Conservation (phyloP, 2,329 filamentous ascomycete genomes). For the Pyrenophora teres region DNA sequence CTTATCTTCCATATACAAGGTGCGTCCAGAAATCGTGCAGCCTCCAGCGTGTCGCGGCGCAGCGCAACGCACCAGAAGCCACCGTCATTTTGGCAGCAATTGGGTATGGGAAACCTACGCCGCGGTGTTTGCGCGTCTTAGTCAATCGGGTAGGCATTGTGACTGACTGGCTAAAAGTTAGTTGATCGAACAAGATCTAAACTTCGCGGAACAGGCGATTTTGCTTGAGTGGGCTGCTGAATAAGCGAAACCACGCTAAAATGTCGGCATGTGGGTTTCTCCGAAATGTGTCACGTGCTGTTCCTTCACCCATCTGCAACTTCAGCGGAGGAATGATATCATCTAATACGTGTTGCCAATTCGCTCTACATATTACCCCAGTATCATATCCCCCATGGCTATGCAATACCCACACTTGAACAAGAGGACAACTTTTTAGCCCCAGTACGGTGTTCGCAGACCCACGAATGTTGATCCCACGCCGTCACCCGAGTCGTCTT, state of each 20-base stretch:
- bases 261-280: slow-evolving; percentile 5
- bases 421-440: slow-evolving; percentile 21
- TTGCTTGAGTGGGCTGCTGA: slow-evolving; percentile 14
- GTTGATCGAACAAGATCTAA: slow-evolving; percentile 19
- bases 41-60: background rate
- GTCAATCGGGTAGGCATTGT: slow-evolving; percentile 39
- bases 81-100: background rate
- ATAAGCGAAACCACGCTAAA: slow-evolving; percentile 21
- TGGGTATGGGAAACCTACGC: slow-evolving; percentile 55
- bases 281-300: slow-evolving; percentile 4
- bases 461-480: slow-evolving; percentile 46
- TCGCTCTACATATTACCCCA: slow-evolving; percentile 11
- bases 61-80: background rate
- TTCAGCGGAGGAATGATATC: background rate
- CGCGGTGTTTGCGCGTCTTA: slow-evolving; percentile 63
- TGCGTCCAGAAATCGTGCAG: background rate
- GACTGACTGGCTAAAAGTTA: slow-evolving; percentile 36
- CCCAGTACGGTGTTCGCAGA: slow-evolving; percentile 49
- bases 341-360: slow-evolving; percentile 12
- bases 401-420: slow-evolving; percentile 31
- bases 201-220: background rate
- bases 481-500: slow-evolving; percentile 60
- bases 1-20: background rate
- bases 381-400: slow-evolving; percentile 23
- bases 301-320: background rate